Evolutionary conservation across 2,329 filamentous ascomycete genomes (phyloP), one percentile per base, ranked within the genome.

Genomic region (Tolypocladium paradoxum): DNA sequence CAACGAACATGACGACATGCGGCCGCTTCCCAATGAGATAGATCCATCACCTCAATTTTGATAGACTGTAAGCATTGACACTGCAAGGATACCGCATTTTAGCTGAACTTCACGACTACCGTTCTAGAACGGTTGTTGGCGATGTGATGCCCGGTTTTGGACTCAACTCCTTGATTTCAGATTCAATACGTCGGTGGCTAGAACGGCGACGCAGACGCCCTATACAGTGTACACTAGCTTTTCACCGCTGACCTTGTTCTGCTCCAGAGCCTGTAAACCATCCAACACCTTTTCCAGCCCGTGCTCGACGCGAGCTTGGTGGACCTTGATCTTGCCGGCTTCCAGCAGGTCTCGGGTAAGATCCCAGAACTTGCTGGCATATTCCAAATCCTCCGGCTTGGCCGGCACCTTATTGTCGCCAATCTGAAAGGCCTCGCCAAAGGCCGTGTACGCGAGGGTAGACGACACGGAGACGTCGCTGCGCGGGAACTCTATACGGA

Each of bases 141-240:
- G n/a, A n/a, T n/a, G n/a, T n/a, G n/a, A n/a, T n/a, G n/a, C n/a
- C n/a, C n/a, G n/a, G n/a, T n/a, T n/a, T n/a, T n/a, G n/a, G 31
- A 33, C 31, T 33, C 37, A 38, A 38, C 4, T 22, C n/a, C 5
- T 38, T 12, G 20, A 20, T 40, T 20, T 43, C 6, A 3, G 3
- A 3, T 7, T 24, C 4, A 27, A 27, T 16, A 29, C 6, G 9
- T n/a, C 3, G 14, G 22, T 6, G 7, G 29, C 24, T 4, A 14
- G 14, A 2, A 11, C 31, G 27, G 6, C 18, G 27, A 4, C 27
- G 24, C 24, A 2, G 33, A 31, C 27, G 24, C 27, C 40, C 20
- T 46, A 49, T 45, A 71, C 56, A 70, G 67, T 73, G 57, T 73
- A 75, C 1, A 76, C 74, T 49, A 76, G 60, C 65, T 76, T 76